These are phyloP conservation scores for Lodderomyces jiufengensis DNA, from an alignment of 1,139 yeast species.

Conservation along the genomic window DNA sequence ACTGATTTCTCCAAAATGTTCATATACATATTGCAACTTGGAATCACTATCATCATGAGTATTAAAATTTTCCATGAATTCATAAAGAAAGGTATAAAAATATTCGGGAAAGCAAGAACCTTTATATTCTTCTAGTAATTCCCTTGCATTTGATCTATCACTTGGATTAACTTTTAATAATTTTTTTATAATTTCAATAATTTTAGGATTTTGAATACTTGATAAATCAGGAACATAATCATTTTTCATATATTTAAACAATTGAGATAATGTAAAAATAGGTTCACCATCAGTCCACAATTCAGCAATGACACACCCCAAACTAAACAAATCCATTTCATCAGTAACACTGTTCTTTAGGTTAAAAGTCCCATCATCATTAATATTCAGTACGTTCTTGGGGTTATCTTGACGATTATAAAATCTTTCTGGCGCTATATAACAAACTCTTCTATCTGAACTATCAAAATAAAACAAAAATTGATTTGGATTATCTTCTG, in stretches of 20 bases:
- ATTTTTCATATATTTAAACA: slow-evolving; percentile 74
- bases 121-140: slow-evolving; percentile 49
- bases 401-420: slow-evolving; percentile 26
- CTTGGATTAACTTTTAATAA: slow-evolving; percentile 65
- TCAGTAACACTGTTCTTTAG: slow-evolving; percentile 42
- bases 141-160: slow-evolving; percentile 53
- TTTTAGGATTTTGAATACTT: slow-evolving; percentile 46
- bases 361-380: slow-evolving; percentile 27
- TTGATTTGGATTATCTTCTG: slow-evolving; percentile 94
- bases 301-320: slow-evolving; percentile 93
- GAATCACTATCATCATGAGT: slow-evolving; percentile 45
- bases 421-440: slow-evolving; percentile 93
- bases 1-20: slow-evolving; percentile 52
- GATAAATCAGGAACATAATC: slow-evolving; percentile 63
- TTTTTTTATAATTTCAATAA: slow-evolving; percentile 39
- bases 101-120: slow-evolving; percentile 61
- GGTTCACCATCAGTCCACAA: slow-evolving; percentile 83
- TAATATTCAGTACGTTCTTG: slow-evolving; percentile 17
- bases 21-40: slow-evolving; percentile 55
- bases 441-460: slow-evolving; percentile 81
- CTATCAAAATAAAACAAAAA: slow-evolving; percentile 91
- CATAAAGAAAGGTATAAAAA: slow-evolving; percentile 69
- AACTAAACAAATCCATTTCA: slow-evolving; percentile 83
- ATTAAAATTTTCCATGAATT: slow-evolving; percentile 50
- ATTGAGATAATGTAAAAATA: slow-evolving; percentile 78